Evolutionary conservation across 495 filamentous ascomycete species (phyloP).

Genomic region (Aspergillus baeticus): DNA sequence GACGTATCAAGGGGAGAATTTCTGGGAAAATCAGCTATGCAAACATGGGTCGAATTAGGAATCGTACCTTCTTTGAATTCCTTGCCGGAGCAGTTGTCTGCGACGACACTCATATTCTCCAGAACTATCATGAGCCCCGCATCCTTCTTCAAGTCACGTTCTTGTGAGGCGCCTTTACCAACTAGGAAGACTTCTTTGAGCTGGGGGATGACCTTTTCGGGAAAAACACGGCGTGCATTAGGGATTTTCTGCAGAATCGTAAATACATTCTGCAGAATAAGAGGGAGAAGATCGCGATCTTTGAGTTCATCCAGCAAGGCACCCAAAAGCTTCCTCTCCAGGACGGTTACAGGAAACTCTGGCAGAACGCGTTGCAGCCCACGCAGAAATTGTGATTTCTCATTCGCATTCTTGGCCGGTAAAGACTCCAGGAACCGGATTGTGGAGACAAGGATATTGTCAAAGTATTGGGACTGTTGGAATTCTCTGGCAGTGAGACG

Average conservation of each 20-base stretch:
- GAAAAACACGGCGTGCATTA: slow-evolving; percentile 71
- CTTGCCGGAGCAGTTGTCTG: slow-evolving; percentile 77
- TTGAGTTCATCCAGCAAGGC: slow-evolving; percentile 89
- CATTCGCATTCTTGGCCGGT: slow-evolving; percentile 84
- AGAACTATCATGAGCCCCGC: slow-evolving; percentile 87
- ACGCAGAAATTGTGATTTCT: slow-evolving; percentile 89
- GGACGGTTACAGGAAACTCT: slow-evolving; percentile 86
- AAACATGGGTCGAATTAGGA: neutral
- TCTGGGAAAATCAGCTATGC: slow-evolving; percentile 48
- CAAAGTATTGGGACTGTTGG: slow-evolving; percentile 90
- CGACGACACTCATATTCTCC: slow-evolving; percentile 73
- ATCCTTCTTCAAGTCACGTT: slow-evolving; percentile 80
- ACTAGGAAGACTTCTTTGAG: slow-evolving; percentile 78
- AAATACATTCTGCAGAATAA: slow-evolving; percentile 88
- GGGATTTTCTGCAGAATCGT: slow-evolving; percentile 76
- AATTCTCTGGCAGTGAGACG: slow-evolving; percentile 88
- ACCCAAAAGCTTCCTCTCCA: slow-evolving; percentile 92
- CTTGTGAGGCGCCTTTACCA: slow-evolving; percentile 46
- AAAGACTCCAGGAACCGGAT: slow-evolving; percentile 91
- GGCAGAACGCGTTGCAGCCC: slow-evolving; percentile 81
- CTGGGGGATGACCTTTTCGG: slow-evolving; percentile 78
- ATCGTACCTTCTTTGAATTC: slow-evolving; percentile 89
- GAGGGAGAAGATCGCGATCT: slow-evolving; percentile 77
- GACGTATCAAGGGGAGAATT: slow-evolving; percentile 77
- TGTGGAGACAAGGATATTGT: slow-evolving; percentile 92